These are phyloP conservation scores for Cicer judaicum DNA, from an alignment of 306 rosid genomes.

Conservation along the genomic window DNA sequence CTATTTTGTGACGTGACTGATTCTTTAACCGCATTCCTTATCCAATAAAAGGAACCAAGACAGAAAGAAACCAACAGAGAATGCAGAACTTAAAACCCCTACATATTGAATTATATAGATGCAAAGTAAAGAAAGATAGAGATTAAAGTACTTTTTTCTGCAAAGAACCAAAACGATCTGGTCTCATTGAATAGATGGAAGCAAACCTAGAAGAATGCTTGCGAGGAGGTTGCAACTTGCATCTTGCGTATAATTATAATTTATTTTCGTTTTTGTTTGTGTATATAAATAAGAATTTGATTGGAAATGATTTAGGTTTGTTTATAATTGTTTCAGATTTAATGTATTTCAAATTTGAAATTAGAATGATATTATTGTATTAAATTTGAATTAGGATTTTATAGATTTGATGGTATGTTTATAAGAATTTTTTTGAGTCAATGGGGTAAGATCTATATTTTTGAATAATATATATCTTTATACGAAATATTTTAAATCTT, in stretches of 20 bases:
- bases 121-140: conserved; percentile 7
- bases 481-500: not conserved
- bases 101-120: not conserved
- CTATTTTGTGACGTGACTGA: conserved; percentile 15
- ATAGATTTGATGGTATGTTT: not conserved
- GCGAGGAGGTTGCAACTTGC: not conserved
- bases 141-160: not conserved
- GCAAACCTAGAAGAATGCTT: not conserved
- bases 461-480: not conserved
- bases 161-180: not conserved
- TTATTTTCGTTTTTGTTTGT: not conserved
- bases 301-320: conserved; percentile 1
- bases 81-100: not conserved
- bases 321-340: not conserved
- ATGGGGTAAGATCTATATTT: conserved; percentile 5
- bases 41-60: conserved; percentile 31
- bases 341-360: not conserved
- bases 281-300: not conserved
- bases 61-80: conserved; percentile 26
- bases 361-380: not conserved
- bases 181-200: not conserved
- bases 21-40: conserved; percentile 22
- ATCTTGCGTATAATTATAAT: not conserved
- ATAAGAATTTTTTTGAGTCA: not conserved
- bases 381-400: not conserved